A percentile compares a stretch with the other conserved stretches of the same genome.
Conservation (phyloP, 257 asterid genomes). For the Solanum tarapatanum region DNA sequence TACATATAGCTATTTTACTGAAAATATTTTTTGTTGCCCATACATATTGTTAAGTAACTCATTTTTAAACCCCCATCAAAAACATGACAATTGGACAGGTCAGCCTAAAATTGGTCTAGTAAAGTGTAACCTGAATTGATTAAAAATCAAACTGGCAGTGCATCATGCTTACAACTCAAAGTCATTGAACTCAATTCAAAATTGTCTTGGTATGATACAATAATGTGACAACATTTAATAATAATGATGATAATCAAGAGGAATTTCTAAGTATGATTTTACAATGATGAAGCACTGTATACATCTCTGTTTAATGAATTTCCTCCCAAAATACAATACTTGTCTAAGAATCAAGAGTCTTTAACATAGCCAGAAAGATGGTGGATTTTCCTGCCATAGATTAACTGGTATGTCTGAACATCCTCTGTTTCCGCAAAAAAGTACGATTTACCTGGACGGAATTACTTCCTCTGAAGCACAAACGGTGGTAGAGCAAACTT, state of each 20-base stretch:
- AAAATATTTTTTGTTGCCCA: background rate
- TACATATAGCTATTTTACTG: background rate
- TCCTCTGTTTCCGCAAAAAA: background rate
- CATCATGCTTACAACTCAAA: conserved; percentile 24
- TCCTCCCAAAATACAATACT: conserved; percentile 16
- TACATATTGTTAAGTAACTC: background rate
- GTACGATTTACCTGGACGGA: background rate
- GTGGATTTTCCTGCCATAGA: background rate
- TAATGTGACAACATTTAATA: conserved; percentile 57
- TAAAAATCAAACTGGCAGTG: background rate
- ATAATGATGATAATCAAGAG: conserved; percentile 48
- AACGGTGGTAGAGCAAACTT: background rate
- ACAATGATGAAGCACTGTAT: background rate
- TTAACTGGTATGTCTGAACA: background rate
- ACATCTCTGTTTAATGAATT: background rate
- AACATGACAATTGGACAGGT: background rate
- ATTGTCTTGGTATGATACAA: conserved; percentile 26
- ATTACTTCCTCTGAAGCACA: background rate
- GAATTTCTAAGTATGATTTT: background rate
- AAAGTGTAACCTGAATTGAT: background rate
- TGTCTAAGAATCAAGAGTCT: conserved; percentile 27
- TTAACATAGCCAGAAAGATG: conserved; percentile 11
- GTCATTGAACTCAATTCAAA: conserved; percentile 31
- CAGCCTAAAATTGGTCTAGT: background rate
- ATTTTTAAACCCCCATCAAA: background rate